Conservation (phyloP, 2,329 filamentous ascomycete species). For the Sordariomycetes sp. region DNA sequence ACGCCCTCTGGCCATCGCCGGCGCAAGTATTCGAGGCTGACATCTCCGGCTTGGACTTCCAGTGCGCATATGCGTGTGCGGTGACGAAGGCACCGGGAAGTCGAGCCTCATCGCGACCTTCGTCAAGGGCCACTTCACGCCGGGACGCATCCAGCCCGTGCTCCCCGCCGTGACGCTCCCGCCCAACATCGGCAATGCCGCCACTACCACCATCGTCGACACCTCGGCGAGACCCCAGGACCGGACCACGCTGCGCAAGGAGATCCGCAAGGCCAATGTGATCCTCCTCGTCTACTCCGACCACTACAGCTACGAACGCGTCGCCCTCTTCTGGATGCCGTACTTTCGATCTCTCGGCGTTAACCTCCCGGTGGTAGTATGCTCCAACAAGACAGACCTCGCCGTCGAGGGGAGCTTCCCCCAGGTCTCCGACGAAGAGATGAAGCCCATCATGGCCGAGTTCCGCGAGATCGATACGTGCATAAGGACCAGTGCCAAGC, state of each 20-base stretch:
- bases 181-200: conserved; percentile 82
- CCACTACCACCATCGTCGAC: conserved; percentile 89
- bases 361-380: conserved; percentile 93
- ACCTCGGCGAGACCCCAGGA: conserved; percentile 93
- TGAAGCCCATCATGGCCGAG: conserved; percentile 96
- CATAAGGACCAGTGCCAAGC: conserved; percentile 84
- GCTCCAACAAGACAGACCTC: conserved; percentile 95
- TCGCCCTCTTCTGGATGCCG: conserved; percentile 96
- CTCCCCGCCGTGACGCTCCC: conserved; percentile 93
- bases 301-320: conserved; percentile 96
- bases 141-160: conserved; percentile 88
- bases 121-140: conserved; percentile 94
- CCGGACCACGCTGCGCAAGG: conserved; percentile 77
- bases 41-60: neutral
- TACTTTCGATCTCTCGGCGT: conserved; percentile 97
- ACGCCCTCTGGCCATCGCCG: neutral
- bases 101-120: conserved; percentile 88
- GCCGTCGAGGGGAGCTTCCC: conserved; percentile 63
- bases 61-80: conserved; percentile 92
- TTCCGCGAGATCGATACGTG: conserved; percentile 99
- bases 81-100: conserved; percentile 92
- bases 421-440: conserved; percentile 89
- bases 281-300: conserved; percentile 96
- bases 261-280: conserved; percentile 93
- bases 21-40: neutral